Conservation (phyloP, 2,329 filamentous ascomycete species). For the Penicillium sp. region DNA sequence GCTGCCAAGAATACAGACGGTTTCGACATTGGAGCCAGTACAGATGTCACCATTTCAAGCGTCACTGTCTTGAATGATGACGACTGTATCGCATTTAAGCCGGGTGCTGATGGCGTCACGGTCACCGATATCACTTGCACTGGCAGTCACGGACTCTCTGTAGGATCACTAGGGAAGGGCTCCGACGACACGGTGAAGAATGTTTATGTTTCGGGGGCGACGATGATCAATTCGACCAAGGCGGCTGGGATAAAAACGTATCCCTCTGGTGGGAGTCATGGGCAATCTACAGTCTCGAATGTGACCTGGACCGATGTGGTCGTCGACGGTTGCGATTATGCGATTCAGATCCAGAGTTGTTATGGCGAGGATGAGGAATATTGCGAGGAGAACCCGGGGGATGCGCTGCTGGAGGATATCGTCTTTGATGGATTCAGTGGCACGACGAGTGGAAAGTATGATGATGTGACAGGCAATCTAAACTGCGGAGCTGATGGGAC, state of each 20-base stretch:
- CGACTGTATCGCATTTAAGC: slow-evolving; percentile 53
- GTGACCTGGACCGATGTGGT: slow-evolving; percentile 47
- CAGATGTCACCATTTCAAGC: slow-evolving; percentile 42
- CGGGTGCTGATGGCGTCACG: slow-evolving; percentile 44
- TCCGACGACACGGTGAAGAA: slow-evolving; percentile 50
- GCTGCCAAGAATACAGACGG: slow-evolving; percentile 50
- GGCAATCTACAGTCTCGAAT: slow-evolving; percentile 46
- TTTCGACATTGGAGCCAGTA: slow-evolving; percentile 48
- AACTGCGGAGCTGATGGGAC: slow-evolving; percentile 44
- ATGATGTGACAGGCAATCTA: slow-evolving; percentile 41
- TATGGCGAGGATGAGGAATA: slow-evolving; percentile 44
- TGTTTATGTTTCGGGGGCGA: slow-evolving; percentile 45
- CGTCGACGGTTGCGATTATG: slow-evolving; percentile 47
- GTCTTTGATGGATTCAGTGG: slow-evolving; percentile 45
- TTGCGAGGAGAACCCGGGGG: slow-evolving; percentile 41
- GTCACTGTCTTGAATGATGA: slow-evolving; percentile 48
- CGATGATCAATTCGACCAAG: slow-evolving; percentile 49
- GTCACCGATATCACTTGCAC: slow-evolving; percentile 50
- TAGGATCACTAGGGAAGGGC: slow-evolving; percentile 51
- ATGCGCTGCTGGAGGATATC: slow-evolving; percentile 40
- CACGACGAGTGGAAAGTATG: slow-evolving; percentile 43
- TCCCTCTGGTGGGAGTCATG: slow-evolving; percentile 42
- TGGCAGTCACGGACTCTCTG: slow-evolving; percentile 53
- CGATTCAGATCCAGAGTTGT: slow-evolving; percentile 53
- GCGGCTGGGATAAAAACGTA: slow-evolving; percentile 55